Evolutionary conservation across 495 filamentous ascomycete genomes (phyloP), one percentile per base, ranked within the genome.

Genomic region (Trichoderma gamsii): DNA sequence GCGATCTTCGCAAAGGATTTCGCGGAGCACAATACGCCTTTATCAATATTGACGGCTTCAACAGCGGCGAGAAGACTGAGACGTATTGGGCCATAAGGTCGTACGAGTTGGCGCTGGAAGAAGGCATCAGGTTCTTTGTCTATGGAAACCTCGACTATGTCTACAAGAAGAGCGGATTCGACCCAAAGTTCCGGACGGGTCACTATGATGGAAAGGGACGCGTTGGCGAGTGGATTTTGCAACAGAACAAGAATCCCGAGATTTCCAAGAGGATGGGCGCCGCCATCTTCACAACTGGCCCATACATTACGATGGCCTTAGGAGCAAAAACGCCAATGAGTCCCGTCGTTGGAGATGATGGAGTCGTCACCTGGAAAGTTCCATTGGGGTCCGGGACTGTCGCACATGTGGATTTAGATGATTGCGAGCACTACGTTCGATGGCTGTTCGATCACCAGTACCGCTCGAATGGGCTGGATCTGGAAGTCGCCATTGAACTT

Each of bases 121-220:
- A 75, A 38, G 83, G 84, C 8, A 77, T 86, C 21, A 76, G 81
- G 72, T 79, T 83, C 72, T 88, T 81, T 73, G 74, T 88, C 2
- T 85, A 80, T 64, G 82, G 80, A 0, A 81, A 78, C 66, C 72
- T 84, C 8, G 82, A 85, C 51, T 85, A 79, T 63, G 71, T 67
- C 0, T 76, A 76, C 65, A 82, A 83, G 74, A 78, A 81, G 69
- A 71, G 76, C 63, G 80, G 79, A 1, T 84, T 78, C 67, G 71
- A 82, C 41, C 74, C 79, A 9, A 73, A 79, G 67, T 84, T 79
- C 68, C 77, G 81, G 15, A 70, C 13, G 3, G 85, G 83, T 0
- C 85, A 87, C 75, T 81, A 82, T 66, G 83, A 86, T 71, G 84
- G 77, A 1, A 87, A 87, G 72, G 84, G 83, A 0, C 77, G 82